Evolutionary conservation across 2,329 filamentous ascomycete genomes (phyloP).

Genomic region (Claviceps africana): DNA sequence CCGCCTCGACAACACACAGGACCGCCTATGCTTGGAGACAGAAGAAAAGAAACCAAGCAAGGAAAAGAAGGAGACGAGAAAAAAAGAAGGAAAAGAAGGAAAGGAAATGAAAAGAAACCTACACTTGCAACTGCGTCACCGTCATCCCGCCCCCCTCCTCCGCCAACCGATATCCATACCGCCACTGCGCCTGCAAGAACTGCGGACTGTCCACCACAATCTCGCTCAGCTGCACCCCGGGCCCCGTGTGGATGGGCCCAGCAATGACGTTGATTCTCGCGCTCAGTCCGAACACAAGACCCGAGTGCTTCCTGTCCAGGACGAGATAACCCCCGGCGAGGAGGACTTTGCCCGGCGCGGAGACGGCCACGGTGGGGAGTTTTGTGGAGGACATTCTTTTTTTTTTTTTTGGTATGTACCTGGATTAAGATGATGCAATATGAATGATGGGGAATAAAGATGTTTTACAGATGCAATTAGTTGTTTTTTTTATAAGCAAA

Average conservation of each 20-base stretch:
- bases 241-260: conserved; percentile 40
- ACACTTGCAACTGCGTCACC: conserved; percentile 68
- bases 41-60: no score
- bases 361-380: conserved; percentile 43
- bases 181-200: conserved; percentile 76
- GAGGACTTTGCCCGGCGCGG: conserved; percentile 91
- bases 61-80: background rate
- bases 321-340: conserved; percentile 91
- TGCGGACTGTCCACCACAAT: conserved; percentile 86
- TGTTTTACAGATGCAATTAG: no score
- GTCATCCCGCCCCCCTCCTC: conserved; percentile 64
- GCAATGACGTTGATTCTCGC: conserved; percentile 54
- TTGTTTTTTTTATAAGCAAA: no score
- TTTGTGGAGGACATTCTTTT: background rate
- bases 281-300: conserved; percentile 53
- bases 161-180: conserved; percentile 62
- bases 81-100: no score
- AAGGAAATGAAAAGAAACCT: conserved; percentile 34
- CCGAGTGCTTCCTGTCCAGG: conserved; percentile 75
- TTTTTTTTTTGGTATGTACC: no score
- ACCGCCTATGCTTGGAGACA: no score
- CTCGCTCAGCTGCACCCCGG: conserved; percentile 51
- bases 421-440: no score
- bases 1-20: no score
- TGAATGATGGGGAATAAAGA: no score